phyloP scores from a whole-genome alignment of 441 rosid species.

The Gossypium aridum region DNA sequence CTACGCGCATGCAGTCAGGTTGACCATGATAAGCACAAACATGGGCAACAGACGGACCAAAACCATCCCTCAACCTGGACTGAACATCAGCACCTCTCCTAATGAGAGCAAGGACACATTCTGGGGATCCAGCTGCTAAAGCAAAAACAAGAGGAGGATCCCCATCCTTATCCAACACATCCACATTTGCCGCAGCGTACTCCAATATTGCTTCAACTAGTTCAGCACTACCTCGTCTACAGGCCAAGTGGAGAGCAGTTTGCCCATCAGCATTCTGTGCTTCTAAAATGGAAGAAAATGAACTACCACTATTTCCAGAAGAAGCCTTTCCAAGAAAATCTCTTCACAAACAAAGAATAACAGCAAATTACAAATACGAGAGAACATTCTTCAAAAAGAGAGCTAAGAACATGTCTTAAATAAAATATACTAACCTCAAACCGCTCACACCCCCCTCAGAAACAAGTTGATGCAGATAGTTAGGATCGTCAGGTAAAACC shows the following conservation, averaged over 20 bases:
- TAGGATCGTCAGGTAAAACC: constrained; percentile 48
- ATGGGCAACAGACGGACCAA: constrained; percentile 97
- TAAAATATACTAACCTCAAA: constrained; percentile 60
- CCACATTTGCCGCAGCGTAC: constrained; percentile 66
- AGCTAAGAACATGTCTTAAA: too few relatives aligned
- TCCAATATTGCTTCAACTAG: constrained; percentile 80
- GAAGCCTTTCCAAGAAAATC: constrained; percentile 75
- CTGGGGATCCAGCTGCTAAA: constrained; percentile 97
- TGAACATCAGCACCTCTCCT: constrained; percentile 74
- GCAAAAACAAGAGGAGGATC: constrained; percentile 99
- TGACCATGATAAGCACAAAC: constrained; percentile 99
- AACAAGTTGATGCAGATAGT: constrained; percentile 66
- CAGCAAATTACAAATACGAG: too few relatives aligned
- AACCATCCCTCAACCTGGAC: constrained; percentile 88
- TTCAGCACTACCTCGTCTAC: constrained; percentile 93
- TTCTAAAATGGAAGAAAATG: constrained; percentile 56
- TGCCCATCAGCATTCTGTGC: constrained; percentile 94
- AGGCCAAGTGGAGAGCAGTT: constrained; percentile 95
- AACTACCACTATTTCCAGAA: constrained; percentile 38
- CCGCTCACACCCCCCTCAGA: constrained; percentile 74
- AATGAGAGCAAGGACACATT: constrained; percentile 86
- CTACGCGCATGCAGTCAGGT: constrained; percentile 98
- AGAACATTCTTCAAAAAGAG: constrained; percentile 10
- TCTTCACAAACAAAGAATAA: constrained; percentile 33
- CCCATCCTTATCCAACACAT: constrained; percentile 91